Evolutionary conservation across 495 filamentous ascomycete genomes (phyloP).

Genomic region (Pseudoneurospora amorphoporcata): DNA sequence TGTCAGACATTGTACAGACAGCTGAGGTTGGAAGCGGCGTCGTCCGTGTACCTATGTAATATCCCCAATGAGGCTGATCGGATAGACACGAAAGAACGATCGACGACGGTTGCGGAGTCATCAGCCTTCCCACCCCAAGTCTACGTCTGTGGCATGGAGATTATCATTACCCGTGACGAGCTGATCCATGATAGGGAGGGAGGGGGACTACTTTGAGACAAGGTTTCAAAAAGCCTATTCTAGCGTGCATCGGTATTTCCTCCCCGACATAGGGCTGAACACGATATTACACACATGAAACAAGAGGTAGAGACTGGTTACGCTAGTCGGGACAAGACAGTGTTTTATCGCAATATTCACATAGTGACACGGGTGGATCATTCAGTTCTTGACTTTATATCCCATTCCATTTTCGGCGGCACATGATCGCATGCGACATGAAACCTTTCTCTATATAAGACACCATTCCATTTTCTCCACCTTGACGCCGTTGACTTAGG

Average conservation of each 20-base stretch:
- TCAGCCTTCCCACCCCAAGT: background rate
- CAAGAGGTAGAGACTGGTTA: background rate
- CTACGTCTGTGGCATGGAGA: background rate
- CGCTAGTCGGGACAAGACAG: background rate
- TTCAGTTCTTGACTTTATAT: background rate
- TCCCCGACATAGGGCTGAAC: background rate
- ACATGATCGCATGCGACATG: background rate
- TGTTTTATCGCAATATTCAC: background rate
- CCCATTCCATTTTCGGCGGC: background rate
- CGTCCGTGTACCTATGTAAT: background rate
- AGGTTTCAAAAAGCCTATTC: background rate
- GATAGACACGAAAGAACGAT: background rate
- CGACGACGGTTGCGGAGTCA: background rate
- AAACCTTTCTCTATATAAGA: conserved; percentile 7
- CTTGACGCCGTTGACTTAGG: background rate
- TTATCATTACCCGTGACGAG: background rate
- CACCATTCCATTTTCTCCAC: conserved; percentile 5
- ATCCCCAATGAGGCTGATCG: background rate
- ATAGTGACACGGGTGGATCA: background rate
- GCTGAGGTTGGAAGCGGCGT: background rate
- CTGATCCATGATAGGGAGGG: background rate
- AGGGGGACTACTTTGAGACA: background rate
- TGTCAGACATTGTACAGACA: background rate
- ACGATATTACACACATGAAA: background rate
- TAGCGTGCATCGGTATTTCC: background rate